Evolutionary conservation across 768 basidiomycete species (phyloP), one percentile per base, ranked within the genome.

Genomic region (Omphalotus guepiniiformis): DNA sequence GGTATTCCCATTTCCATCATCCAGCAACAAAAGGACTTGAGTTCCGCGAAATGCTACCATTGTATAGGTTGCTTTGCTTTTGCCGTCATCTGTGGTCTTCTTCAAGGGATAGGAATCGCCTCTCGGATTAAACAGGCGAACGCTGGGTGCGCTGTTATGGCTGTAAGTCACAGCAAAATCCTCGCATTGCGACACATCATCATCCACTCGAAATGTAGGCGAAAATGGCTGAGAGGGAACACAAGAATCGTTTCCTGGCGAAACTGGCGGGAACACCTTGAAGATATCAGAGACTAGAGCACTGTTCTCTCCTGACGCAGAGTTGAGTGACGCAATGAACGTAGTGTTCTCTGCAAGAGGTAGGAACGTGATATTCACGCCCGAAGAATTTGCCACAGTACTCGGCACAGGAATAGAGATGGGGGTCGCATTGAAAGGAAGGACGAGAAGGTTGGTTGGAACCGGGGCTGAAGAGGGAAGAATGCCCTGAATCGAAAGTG

Each of bases 311-410:
- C 74, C 77, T 3, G 51, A 48, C 0, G 61, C 60, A 56, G 78
- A 73, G 49, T 80, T 74, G 22, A 84, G 68, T 9, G 78, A 76
- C 6, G 80, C 78, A 34, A 85, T 55, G 49, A 83, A 82, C 12
- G 59, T 57, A 6, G 76, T 72, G 22, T 70, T 73, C 2, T 70
- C 74, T 2, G 69, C 51, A 16, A 81, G 63, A 4, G 82, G 82
- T 2, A 83, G 64, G 55, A 76, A 78, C 4, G 74, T 68, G 42
- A 82, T 64, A 25, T 60, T 60, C 13, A 75, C 65, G 1, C 76
- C 76, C 8, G 66, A 64, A 12, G 63, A 60, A 42, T 71, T 63
- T 19, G 63, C 59, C 13, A 60, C 50, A 39, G 65, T 58, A 38
- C 64, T 56, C 11, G 72, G 67, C 29, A 83, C 65, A 21, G 71